phyloP scores from a whole-genome alignment of 495 filamentous ascomycete species.

The Neurospora sp. region DNA sequence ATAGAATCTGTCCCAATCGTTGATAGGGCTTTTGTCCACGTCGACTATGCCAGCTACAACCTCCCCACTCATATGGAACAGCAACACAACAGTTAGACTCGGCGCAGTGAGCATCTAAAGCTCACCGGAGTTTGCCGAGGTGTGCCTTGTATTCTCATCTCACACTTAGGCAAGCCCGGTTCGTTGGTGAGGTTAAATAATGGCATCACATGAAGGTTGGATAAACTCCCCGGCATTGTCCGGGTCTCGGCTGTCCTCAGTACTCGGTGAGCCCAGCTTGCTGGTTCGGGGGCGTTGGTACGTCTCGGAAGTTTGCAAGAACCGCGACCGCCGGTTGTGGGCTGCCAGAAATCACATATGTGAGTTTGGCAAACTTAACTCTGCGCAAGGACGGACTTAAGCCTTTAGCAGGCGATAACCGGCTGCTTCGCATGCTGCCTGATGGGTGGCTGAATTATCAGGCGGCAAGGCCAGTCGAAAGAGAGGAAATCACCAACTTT shows the following conservation, averaged over 20 bases:
- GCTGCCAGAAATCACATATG: background rate
- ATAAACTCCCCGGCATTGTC: background rate
- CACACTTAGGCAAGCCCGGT: background rate
- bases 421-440: background rate
- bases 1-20: constrained; percentile 76
- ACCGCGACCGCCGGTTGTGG: background rate
- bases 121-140: background rate
- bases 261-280: background rate
- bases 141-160: background rate
- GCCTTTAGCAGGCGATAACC: background rate
- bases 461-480: background rate
- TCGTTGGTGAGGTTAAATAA: background rate
- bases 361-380: background rate
- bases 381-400: background rate
- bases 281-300: background rate
- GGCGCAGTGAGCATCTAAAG: background rate
- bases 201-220: background rate
- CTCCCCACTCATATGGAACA: constrained; percentile 81
- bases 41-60: constrained; percentile 75
- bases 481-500: background rate
- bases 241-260: background rate
- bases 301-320: background rate
- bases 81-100: constrained; percentile 22
- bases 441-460: background rate
- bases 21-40: constrained; percentile 61